Base-by-base conservation (phyloP, 345 rosid species). In the Eucalyptus melliodora region DNA sequence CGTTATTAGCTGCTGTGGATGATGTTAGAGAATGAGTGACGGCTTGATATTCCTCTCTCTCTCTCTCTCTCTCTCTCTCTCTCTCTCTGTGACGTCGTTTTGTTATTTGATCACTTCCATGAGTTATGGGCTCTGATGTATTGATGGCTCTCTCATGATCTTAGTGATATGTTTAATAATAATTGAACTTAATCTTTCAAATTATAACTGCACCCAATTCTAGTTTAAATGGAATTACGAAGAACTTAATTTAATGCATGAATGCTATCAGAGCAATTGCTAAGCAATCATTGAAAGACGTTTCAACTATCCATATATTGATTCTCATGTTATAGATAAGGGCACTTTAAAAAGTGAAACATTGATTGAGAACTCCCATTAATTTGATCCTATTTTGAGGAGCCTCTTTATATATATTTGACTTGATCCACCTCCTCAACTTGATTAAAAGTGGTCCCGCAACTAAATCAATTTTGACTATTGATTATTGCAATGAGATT, bases 1-100 rank as follows among this genome's bases (percentile, higher is more conserved):
- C 85, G 85, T 21, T 77, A 77, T 77, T 40, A 21, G 85, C 85
- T 77, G 85, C 85, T 26, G 47, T 77, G 83, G 87, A 50, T 53
- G 65, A 88, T 72, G 86, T 88, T 88, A 67, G 89, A n/a, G 89
- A 80, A 88, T 50, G 87, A 88, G 89, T 88, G 87, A 88, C 89
- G 89, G 89, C 69, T 80, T 88, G 50, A 88, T 50, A 88, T 50
- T 69, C 34, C 3, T 40, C 69, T 31, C 23, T 31, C 81, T 69
- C 44, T 69, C 82, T 72, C 82, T 72, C 83, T 72, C 81, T 72
- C 44, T n/a, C 81, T 72, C 44, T 67, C 21, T 65, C 24, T 69
- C 80, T 67, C 80, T 31, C 81, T 69, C 81, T 69, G 7, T 77
- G 26, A 42, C 11, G 26, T 69, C 45, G 82, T 19, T 72, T 19